These are phyloP conservation scores for Dionaea muscipula DNA, from an alignment of 179 eudicot genomes.

Conservation along the genomic window DNA sequence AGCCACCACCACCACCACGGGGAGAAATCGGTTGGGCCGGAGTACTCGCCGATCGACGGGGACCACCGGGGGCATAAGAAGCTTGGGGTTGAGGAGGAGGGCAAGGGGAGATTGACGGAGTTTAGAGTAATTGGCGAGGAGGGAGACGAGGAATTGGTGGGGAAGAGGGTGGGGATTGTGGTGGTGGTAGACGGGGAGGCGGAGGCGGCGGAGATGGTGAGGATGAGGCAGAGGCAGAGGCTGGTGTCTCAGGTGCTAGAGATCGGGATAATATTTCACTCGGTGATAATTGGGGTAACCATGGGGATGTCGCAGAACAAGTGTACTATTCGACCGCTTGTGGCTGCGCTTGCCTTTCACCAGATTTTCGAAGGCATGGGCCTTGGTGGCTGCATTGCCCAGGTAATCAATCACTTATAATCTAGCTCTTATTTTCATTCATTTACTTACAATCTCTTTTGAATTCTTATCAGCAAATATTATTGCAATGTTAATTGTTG, in stretches of 20 bases:
- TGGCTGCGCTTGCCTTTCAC: constrained; percentile 75
- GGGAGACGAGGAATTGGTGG: constrained; percentile 11
- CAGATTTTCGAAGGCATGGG: constrained; percentile 90
- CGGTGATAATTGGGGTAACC: constrained; percentile 70
- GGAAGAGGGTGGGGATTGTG: constrained; percentile 13
- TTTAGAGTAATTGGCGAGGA: constrained; percentile 1
- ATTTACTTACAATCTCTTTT: no score
- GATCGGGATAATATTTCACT: constrained; percentile 74
- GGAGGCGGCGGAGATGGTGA: constrained; percentile 19
- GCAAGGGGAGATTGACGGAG: constrained; percentile 12
- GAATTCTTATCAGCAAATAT: no score
- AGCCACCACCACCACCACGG: constrained; percentile 10
- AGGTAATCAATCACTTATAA: no score
- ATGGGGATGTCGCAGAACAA: constrained; percentile 80
- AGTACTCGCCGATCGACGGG: constrained; percentile 22
- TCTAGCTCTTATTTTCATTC: no score
- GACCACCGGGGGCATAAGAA: constrained; percentile 1
- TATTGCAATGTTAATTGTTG: no score
- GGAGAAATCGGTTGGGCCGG: not conserved
- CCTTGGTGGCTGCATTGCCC: constrained; percentile 83
- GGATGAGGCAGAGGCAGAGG: constrained; percentile 49
- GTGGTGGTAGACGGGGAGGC: constrained; percentile 5
- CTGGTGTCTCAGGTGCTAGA: constrained; percentile 79
- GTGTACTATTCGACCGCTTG: constrained; percentile 59
- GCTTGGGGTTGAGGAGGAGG: constrained; percentile 17